phyloP scores from a whole-genome alignment of 306 rosid species.

The Rosa chinensis region DNA sequence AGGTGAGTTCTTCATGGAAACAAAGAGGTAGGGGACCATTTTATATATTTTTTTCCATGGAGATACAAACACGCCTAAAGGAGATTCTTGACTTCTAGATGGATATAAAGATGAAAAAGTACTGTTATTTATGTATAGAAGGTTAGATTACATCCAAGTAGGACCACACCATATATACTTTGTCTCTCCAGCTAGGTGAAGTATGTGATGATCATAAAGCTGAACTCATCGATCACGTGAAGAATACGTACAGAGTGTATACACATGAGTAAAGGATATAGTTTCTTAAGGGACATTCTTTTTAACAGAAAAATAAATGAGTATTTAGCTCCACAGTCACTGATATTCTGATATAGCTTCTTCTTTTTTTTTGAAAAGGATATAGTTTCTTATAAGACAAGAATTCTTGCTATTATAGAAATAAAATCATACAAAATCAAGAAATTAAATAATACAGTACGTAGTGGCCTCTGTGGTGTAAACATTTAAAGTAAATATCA shows the following conservation, averaged over 20 bases:
- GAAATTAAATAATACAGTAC: neutral
- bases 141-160: neutral
- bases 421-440: neutral
- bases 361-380: no score
- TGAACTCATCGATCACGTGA: neutral
- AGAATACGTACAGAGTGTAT: no score
- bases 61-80: neutral
- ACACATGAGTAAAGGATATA: no score
- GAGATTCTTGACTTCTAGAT: conserved; percentile 16
- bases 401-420: neutral
- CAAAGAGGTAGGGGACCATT: conserved; percentile 2
- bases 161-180: conserved; percentile 6
- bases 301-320: neutral
- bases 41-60: neutral
- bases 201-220: neutral
- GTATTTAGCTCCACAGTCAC: neutral
- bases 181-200: neutral
- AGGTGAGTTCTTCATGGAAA: conserved; percentile 14
- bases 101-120: neutral
- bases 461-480: neutral
- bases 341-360: neutral
- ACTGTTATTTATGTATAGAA: neutral
- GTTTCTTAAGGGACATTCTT: neutral
- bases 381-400: neutral
- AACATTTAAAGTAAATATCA: neutral